Base-by-base conservation (phyloP, 2,329 filamentous ascomycete species). In the Sporothrix sp. region DNA sequence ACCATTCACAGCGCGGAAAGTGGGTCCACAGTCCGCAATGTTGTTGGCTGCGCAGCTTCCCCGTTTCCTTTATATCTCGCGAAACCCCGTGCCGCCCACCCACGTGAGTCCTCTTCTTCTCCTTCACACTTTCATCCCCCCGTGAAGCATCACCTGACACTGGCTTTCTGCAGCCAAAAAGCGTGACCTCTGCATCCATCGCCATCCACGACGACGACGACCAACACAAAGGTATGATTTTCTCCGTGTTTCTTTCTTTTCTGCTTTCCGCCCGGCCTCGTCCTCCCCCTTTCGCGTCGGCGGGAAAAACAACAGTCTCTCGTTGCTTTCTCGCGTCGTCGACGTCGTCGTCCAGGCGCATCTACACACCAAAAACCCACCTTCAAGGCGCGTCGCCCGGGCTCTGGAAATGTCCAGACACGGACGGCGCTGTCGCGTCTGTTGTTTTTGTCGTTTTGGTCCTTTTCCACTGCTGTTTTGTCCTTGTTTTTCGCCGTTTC, bases 121-220 rank as follows among this genome's bases (percentile, higher is more conserved):
- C 27, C 28, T 38, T 32, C 23, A 27, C 32, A 30, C 25, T 18
- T 45, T 23, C 39, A n/a, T n/a, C 40, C 28, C 44, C 42, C 55
- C 56, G 57, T 58, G 57, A 58, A 58, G 55, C 57, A 58, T 58
- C 57, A 58, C 57, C 57, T 58, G 57, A 58, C 57, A 57, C 57
- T 23, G 53, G 52, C 46, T 53, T 56, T 47, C 55, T 57, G 52
- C 56, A 58, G 54, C 54, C 52, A 52, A 53, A 54, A 53, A 45
- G 50, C 52, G 48, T 51, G 52, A 54, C 49, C 45, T 28, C 39
- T 40, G 5, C 25, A 28, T 28, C 40, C 52, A 52, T 42, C 48
- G 20, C 38, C 16, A 37, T 23, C 16, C 21, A 13, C 16, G 16
- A 18, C 32, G 32, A 43, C 27, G n/a, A 42, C 11, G 32, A 52